Evolutionary conservation across 768 basidiomycete species (phyloP).

Genomic region (Amanita jacksonii): DNA sequence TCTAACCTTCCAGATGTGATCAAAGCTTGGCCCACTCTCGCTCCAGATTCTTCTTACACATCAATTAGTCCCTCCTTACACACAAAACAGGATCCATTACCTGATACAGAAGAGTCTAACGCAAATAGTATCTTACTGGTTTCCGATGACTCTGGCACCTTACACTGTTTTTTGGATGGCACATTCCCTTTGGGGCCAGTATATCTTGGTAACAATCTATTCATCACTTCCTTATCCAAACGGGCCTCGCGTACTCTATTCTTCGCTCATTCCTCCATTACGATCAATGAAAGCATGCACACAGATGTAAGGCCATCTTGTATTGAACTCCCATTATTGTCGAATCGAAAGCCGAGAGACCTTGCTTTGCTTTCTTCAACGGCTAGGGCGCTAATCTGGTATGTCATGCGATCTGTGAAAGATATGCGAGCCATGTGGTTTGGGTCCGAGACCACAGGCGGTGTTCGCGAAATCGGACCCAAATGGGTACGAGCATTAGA

Average conservation of each 20-base stretch:
- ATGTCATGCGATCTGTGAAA: constrained; percentile 56
- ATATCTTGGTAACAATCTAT: constrained; percentile 22
- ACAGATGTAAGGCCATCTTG: constrained; percentile 34
- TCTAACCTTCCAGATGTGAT: constrained; percentile 49
- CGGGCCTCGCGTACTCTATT: constrained; percentile 37
- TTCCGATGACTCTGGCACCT: constrained; percentile 44
- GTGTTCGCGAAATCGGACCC: constrained; percentile 63
- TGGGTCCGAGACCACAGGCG: constrained; percentile 54
- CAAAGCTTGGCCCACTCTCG: constrained; percentile 59
- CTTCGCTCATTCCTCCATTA: constrained; percentile 32
- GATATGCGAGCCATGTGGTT: constrained; percentile 71
- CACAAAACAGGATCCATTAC: constrained; percentile 23
- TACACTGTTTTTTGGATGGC: constrained; percentile 69
- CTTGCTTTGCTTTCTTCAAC: constrained; percentile 63
- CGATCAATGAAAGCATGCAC: constrained; percentile 15
- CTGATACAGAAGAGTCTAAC: constrained; percentile 43
- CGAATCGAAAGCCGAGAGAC: constrained; percentile 47
- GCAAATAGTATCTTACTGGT: constrained; percentile 57
- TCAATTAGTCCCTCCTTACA: constrained; percentile 44
- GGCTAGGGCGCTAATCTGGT: constrained; percentile 63
- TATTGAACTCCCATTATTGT: constrained; percentile 50
- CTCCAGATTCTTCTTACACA: constrained; percentile 42
- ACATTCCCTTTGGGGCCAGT: constrained; percentile 60
- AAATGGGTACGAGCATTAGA: constrained; percentile 66
- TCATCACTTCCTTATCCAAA: constrained; percentile 35